phyloP scores from a whole-genome alignment of 2,329 filamentous ascomycete species.

The Fusarium ambrosium region DNA sequence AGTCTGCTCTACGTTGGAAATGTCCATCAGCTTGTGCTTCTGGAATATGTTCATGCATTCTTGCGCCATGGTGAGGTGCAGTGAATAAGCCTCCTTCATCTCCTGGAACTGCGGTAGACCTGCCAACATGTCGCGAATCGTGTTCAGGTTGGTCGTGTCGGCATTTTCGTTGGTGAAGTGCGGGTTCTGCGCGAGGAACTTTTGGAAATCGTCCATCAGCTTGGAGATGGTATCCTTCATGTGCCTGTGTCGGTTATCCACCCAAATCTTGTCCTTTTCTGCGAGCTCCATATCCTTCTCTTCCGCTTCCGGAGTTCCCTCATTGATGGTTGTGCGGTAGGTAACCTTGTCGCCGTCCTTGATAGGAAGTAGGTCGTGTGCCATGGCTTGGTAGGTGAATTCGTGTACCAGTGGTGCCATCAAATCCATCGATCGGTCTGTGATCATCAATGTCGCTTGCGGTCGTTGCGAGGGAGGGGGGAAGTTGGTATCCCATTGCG shows the following conservation, averaged over 20 bases:
- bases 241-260: slow-evolving; percentile 92
- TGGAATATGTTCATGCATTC: slow-evolving; percentile 97
- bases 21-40: slow-evolving; percentile 84
- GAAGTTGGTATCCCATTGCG: slow-evolving; percentile 85
- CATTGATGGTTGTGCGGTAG: slow-evolving; percentile 84
- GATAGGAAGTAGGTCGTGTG: slow-evolving; percentile 90
- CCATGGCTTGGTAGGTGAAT: slow-evolving; percentile 99
- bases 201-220: slow-evolving; percentile 91
- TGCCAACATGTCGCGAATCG: slow-evolving; percentile 97
- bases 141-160: slow-evolving; percentile 83
- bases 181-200: slow-evolving; percentile 90
- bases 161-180: slow-evolving; percentile 85
- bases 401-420: slow-evolving; percentile 91
- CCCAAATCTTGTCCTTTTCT: slow-evolving; percentile 95
- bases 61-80: slow-evolving; percentile 96
- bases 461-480: slow-evolving; percentile 84
- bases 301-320: slow-evolving; percentile 77
- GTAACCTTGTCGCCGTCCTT: slow-evolving; percentile 90
- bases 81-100: slow-evolving; percentile 93
- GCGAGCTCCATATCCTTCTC: slow-evolving; percentile 92
- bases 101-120: slow-evolving; percentile 94
- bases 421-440: slow-evolving; percentile 93
- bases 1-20: slow-evolving; percentile 90
- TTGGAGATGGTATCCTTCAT: slow-evolving; percentile 99
- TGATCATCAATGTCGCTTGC: slow-evolving; percentile 85